Conservation (phyloP, 176 grass and related monocot genomes). For the Phoenix roebelenii region DNA sequence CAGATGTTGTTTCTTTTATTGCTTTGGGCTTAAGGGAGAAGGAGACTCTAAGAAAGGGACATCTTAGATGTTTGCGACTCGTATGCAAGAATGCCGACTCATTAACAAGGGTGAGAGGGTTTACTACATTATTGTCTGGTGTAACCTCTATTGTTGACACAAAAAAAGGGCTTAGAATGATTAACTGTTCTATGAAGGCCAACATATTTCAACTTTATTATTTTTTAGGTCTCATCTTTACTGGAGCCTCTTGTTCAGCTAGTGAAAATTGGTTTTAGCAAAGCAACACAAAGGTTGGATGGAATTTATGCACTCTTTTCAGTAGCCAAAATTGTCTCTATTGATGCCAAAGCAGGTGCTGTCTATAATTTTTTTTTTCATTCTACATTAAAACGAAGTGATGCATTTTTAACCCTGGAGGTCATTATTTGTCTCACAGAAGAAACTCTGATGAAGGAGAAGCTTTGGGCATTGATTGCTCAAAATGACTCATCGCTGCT, state of each 20-base stretch:
- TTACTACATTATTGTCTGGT: slow-evolving; percentile 9
- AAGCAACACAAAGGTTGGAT: slow-evolving; percentile 89
- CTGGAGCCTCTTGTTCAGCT: slow-evolving; percentile 69
- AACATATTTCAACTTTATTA: not conserved
- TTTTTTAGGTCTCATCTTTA: slow-evolving; percentile 59
- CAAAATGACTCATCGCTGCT: slow-evolving; percentile 81
- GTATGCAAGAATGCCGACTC: slow-evolving; percentile 77
- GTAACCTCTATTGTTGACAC: too few species aligned
- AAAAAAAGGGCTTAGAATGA: too few species aligned
- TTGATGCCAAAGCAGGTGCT: slow-evolving; percentile 91
- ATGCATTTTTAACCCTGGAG: not conserved
- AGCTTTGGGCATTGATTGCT: slow-evolving; percentile 76
- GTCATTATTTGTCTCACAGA: slow-evolving; percentile 41
- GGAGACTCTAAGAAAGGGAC: slow-evolving; percentile 80
- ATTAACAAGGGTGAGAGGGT: slow-evolving; percentile 51
- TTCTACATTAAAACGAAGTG: not conserved
- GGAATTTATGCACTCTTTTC: slow-evolving; percentile 85
- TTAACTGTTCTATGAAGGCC: too few species aligned
- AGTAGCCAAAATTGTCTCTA: slow-evolving; percentile 57
- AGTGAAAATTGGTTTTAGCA: slow-evolving; percentile 77
- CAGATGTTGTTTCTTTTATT: slow-evolving; percentile 74
- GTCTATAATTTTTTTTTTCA: slow-evolving; percentile 6
- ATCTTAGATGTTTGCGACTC: slow-evolving; percentile 66
- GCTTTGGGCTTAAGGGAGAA: slow-evolving; percentile 78
- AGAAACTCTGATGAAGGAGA: slow-evolving; percentile 67